These are phyloP conservation scores for Tylopilus sp. DNA, from an alignment of 1,284 basidiomycete species.

Conservation along the genomic window DNA sequence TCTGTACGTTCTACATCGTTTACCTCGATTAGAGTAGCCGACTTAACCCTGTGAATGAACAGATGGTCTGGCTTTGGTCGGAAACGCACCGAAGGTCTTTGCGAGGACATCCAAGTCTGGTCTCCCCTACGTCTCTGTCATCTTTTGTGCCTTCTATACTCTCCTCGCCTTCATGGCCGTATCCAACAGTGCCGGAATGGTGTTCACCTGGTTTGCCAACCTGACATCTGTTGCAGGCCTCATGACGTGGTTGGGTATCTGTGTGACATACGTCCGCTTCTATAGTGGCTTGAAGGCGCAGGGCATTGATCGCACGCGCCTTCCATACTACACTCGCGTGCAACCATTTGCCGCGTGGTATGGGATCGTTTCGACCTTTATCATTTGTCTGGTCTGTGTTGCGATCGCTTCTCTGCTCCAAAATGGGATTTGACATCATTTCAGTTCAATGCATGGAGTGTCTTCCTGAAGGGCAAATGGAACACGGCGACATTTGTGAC, in stretches of 20 bases:
- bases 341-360: slow-evolving; percentile 78
- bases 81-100: slow-evolving; percentile 79
- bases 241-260: slow-evolving; percentile 84
- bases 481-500: slow-evolving; percentile 62
- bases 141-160: slow-evolving; percentile 66
- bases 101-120: slow-evolving; percentile 63
- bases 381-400: slow-evolving; percentile 66
- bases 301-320: slow-evolving; percentile 58
- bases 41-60: slow-evolving; percentile 2
- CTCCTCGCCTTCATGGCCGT: slow-evolving; percentile 74
- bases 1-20: slow-evolving; percentile 51
- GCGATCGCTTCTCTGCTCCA: neutral
- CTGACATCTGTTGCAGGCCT: slow-evolving; percentile 65
- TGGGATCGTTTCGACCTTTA: slow-evolving; percentile 46
- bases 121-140: slow-evolving; percentile 71
- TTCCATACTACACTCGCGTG: slow-evolving; percentile 62
- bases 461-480: slow-evolving; percentile 73
- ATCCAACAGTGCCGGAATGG: slow-evolving; percentile 54
- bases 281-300: slow-evolving; percentile 72
- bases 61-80: slow-evolving; percentile 74
- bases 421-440: slow-evolving; percentile 1
- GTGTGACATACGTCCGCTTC: slow-evolving; percentile 78
- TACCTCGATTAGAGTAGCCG: neutral
- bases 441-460: slow-evolving; percentile 70
- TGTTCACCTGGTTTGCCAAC: slow-evolving; percentile 77